Conservation (phyloP, 768 basidiomycete genomes). For the Exsudoporus frostii region DNA sequence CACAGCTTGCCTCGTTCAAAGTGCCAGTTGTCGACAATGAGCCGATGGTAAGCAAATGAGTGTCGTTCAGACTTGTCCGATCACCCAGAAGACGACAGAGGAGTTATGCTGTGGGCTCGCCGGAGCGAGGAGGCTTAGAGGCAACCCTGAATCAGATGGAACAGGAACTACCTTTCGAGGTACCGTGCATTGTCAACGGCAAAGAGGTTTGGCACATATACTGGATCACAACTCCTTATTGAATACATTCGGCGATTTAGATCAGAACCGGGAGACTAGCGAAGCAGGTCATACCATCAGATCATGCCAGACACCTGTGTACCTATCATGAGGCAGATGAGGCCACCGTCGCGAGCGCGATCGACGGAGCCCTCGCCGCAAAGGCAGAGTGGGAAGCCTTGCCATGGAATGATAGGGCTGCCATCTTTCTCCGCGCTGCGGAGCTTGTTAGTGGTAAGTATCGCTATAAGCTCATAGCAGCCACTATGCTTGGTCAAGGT, state of each 20-base stretch:
- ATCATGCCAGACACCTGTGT: slow-evolving; percentile 80
- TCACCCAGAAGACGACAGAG: slow-evolving; percentile 41
- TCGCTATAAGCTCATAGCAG: slow-evolving; percentile 90
- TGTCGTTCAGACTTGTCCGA: neutral
- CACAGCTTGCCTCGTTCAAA: slow-evolving; percentile 83
- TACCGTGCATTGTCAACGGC: slow-evolving; percentile 92
- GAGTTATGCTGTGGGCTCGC: slow-evolving; percentile 73
- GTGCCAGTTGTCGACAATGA: slow-evolving; percentile 89
- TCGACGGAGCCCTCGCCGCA: slow-evolving; percentile 82
- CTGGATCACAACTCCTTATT: neutral
- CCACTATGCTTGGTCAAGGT: slow-evolving; percentile 97
- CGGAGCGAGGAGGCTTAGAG: slow-evolving; percentile 71
- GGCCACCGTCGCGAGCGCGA: slow-evolving; percentile 70
- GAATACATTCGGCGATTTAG: slow-evolving; percentile 35
- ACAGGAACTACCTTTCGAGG: slow-evolving; percentile 80
- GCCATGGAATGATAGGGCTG: slow-evolving; percentile 96
- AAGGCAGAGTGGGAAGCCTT: slow-evolving; percentile 89
- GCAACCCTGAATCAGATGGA: slow-evolving; percentile 79
- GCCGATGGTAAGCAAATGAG: slow-evolving; percentile 64
- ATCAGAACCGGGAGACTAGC: slow-evolving; percentile 77
- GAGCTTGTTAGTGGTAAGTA: slow-evolving; percentile 96
- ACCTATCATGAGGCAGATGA: slow-evolving; percentile 86
- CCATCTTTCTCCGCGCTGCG: slow-evolving; percentile 97
- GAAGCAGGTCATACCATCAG: slow-evolving; percentile 81
- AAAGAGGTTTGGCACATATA: slow-evolving; percentile 54